Percentiles rank a stretch among this genome's conserved stretches.
phyloP scores from a whole-genome alignment of 495 filamentous ascomycete species.

The Xylaria telfairii region DNA sequence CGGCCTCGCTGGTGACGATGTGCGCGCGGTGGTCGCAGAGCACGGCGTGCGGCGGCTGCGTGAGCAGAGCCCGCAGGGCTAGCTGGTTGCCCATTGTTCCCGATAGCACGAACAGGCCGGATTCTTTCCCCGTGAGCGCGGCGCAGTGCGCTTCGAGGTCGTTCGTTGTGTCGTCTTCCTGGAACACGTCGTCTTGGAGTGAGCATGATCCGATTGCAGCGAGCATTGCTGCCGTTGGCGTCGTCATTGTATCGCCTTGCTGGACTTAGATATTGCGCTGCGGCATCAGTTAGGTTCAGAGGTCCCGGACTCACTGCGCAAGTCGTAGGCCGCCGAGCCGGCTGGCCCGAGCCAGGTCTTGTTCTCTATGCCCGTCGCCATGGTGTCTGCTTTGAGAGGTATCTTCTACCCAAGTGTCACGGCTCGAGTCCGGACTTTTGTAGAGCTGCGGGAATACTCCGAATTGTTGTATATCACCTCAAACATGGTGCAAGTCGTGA shows the following conservation, averaged over 20 bases:
- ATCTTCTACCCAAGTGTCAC: not conserved
- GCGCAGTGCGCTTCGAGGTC: conserved; percentile 66
- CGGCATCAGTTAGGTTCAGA: not conserved
- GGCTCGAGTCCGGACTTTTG: not conserved
- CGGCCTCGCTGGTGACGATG: conserved; percentile 64
- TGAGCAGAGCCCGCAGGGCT: conserved; percentile 62
- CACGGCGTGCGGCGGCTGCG: conserved; percentile 63
- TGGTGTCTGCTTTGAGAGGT: not conserved
- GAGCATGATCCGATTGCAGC: conserved; percentile 53
- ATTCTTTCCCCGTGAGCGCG: conserved; percentile 64
- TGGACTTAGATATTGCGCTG: not conserved
- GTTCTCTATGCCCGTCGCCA: not conserved
- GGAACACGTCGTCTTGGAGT: conserved; percentile 75
- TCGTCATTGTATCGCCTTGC: conserved; percentile 6
- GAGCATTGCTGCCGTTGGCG: conserved; percentile 60
- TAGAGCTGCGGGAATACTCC: not conserved
- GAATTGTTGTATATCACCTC: not conserved
- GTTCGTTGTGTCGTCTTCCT: conserved; percentile 72
- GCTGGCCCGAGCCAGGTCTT: conserved; percentile 44
- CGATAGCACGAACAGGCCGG: conserved; percentile 70
- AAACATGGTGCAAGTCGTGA: not conserved
- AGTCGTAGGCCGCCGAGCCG: conserved; percentile 47
- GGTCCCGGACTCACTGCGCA: conserved; percentile 44
- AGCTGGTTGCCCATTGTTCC: conserved; percentile 82
- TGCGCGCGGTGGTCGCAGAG: conserved; percentile 64